Evolutionary conservation across 2,329 filamentous ascomycete species (phyloP).

Genomic region (Aspergillus fischeri): DNA sequence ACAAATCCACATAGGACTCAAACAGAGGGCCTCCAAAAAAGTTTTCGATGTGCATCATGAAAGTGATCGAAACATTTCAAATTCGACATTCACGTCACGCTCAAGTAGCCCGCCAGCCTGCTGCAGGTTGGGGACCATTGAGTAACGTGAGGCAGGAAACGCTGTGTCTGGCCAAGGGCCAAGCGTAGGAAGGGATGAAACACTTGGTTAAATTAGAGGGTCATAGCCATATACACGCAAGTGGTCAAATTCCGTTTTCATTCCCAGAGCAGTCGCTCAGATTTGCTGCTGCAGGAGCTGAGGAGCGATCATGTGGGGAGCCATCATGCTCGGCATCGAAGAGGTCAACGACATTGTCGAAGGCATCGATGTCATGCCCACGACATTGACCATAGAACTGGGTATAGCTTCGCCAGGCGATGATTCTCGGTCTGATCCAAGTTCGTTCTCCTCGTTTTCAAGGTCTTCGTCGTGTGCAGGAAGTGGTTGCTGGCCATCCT

Average conservation of each 20-base stretch:
- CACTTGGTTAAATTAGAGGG: background rate
- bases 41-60: background rate
- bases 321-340: constrained; percentile 38
- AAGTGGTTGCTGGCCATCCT: constrained; percentile 49
- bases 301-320: constrained; percentile 40
- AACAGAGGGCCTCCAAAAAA: background rate
- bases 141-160: background rate
- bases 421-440: constrained; percentile 74
- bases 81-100: background rate
- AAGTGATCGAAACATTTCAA: background rate
- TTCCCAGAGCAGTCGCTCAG: constrained; percentile 16
- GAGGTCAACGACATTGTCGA: constrained; percentile 26
- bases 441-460: constrained; percentile 82
- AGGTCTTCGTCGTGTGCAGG: constrained; percentile 69
- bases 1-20: background rate
- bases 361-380: constrained; percentile 34
- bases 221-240: background rate
- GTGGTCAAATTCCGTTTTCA: no score
- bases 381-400: constrained; percentile 30
- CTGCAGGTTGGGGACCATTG: background rate
- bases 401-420: constrained; percentile 47
- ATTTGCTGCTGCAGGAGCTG: constrained; percentile 43
- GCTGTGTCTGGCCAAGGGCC: background rate
- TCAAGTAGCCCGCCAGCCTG: background rate
- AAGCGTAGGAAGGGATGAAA: background rate